phyloP scores from a whole-genome alignment of 805 yeast genomes.

The Candida boidinii region DNA sequence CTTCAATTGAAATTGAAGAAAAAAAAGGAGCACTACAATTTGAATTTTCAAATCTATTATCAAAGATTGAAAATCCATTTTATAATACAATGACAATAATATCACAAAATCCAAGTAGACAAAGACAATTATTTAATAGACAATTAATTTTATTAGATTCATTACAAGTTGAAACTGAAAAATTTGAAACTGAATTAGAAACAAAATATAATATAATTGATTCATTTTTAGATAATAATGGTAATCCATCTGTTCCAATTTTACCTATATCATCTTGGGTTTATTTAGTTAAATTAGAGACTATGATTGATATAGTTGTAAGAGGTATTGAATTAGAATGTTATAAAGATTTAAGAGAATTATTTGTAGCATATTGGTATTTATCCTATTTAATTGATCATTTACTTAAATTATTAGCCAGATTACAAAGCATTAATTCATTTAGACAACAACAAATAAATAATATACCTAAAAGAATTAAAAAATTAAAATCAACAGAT shows the following conservation, averaged over 20 bases:
- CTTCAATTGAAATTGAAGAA: background rate
- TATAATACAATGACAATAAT: conserved; percentile 33
- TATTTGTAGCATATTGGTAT: conserved; percentile 61
- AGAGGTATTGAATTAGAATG: conserved; percentile 71
- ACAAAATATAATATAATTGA: conserved; percentile 26
- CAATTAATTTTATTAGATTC: conserved; percentile 62
- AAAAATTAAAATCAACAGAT: conserved; percentile 9
- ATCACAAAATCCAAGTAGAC: conserved; percentile 70
- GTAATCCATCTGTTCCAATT: conserved; percentile 29
- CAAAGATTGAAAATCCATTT: conserved; percentile 39
- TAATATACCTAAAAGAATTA: conserved; percentile 13
- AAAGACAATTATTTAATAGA: conserved; percentile 64
- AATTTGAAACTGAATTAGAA: conserved; percentile 42
- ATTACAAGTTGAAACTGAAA: conserved; percentile 67
- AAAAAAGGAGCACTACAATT: conserved; percentile 13
- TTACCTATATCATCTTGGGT: conserved; percentile 68
- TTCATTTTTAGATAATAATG: conserved; percentile 21
- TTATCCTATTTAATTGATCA: conserved; percentile 28
- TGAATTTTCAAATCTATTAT: conserved; percentile 23
- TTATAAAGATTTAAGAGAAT: conserved; percentile 59
- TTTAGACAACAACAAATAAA: conserved; percentile 14
- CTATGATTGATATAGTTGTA: conserved; percentile 66
- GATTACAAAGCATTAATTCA: conserved; percentile 11
- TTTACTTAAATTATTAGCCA: conserved; percentile 12
- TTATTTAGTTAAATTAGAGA: conserved; percentile 52